Percentiles rank a stretch among this genome's conserved stretches.
phyloP scores from a whole-genome alignment of 2,329 filamentous ascomycete species.

The Colletotrichum endophyticum region DNA sequence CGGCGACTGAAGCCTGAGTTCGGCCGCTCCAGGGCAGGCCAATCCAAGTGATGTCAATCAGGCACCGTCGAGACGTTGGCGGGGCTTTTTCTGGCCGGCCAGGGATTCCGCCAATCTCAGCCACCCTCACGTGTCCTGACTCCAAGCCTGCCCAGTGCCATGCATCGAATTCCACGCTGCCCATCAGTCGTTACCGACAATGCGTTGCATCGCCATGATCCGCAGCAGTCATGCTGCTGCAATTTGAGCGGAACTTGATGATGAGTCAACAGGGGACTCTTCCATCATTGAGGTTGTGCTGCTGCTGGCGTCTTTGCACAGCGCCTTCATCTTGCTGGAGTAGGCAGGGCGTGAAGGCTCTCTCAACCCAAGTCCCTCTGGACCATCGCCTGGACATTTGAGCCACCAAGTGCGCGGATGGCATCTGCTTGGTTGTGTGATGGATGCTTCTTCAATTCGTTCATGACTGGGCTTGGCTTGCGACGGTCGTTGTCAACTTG shows the following conservation, averaged over 20 bases:
- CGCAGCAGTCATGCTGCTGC: not conserved
- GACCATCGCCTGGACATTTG: not conserved
- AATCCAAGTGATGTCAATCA: not conserved
- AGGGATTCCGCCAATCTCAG: not conserved
- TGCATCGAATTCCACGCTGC: not conserved
- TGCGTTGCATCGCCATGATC: not conserved
- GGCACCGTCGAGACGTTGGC: not conserved
- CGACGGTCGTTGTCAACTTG: conserved; percentile 34
- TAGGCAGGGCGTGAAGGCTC: not conserved
- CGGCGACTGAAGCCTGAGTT: not conserved
- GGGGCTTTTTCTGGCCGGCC: not conserved
- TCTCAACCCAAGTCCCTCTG: not conserved
- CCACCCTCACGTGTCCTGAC: not conserved
- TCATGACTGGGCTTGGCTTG: conserved; percentile 5
- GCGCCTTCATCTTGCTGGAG: not conserved
- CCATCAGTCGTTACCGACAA: not conserved
- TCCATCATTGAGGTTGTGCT: not conserved
- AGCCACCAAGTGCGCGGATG: not conserved
- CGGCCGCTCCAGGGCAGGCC: not conserved
- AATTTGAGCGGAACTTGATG: not conserved
- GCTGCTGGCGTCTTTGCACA: not conserved
- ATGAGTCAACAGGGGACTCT: too few species aligned
- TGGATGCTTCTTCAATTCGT: not conserved
- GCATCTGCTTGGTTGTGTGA: not conserved
- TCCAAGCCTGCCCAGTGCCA: not conserved